Percentiles rank a stretch among this genome's conserved stretches.
phyloP scores from a whole-genome alignment of 2,329 filamentous ascomycete genomes.

The Colletotrichum ledebouriae region DNA sequence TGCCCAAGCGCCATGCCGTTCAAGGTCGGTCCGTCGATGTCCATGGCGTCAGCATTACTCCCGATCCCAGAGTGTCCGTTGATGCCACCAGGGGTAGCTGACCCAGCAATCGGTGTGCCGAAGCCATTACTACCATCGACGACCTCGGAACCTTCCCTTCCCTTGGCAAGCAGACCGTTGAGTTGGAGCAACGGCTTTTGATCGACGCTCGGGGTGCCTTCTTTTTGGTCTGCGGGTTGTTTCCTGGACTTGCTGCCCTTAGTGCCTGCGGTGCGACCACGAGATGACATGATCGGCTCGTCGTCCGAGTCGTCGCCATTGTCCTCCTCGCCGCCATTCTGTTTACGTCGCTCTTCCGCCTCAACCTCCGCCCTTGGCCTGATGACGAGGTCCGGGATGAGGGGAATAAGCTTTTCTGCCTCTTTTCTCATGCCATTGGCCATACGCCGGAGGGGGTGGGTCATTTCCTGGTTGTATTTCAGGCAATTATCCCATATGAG shows the following conservation, averaged over 20 bases:
- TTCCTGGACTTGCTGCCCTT: conserved; percentile 84
- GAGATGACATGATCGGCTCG: conserved; percentile 97
- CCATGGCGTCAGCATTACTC: conserved; percentile 87
- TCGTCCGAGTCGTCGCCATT: conserved; percentile 94
- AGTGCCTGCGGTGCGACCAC: conserved; percentile 88
- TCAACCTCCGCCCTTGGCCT: conserved; percentile 95
- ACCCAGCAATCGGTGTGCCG: conserved; percentile 81
- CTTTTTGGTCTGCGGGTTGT: conserved; percentile 78
- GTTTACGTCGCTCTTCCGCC: conserved; percentile 85
- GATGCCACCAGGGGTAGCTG: conserved; percentile 79
- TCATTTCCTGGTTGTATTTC: conserved; percentile 92
- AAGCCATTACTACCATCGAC: conserved; percentile 89
- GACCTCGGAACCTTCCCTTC: conserved; percentile 80
- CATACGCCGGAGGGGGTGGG: conserved; percentile 90
- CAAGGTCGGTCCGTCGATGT: conserved; percentile 83
- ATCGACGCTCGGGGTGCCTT: conserved; percentile 83
- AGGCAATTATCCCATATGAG: conserved; percentile 98
- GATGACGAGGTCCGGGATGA: conserved; percentile 94
- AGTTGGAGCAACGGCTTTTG: conserved; percentile 79
- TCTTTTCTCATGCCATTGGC: conserved; percentile 97
- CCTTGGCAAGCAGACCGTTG: conserved; percentile 72
- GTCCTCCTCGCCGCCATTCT: conserved; percentile 86
- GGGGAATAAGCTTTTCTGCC: conserved; percentile 93
- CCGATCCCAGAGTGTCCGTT: conserved; percentile 76
- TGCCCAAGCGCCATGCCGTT: conserved; percentile 75